A percentile compares a stretch with the other conserved stretches of the same genome.
These are phyloP conservation scores for Colletotrichum sp. DNA, from an alignment of 2,329 filamentous ascomycete species.

Conservation along the genomic window DNA sequence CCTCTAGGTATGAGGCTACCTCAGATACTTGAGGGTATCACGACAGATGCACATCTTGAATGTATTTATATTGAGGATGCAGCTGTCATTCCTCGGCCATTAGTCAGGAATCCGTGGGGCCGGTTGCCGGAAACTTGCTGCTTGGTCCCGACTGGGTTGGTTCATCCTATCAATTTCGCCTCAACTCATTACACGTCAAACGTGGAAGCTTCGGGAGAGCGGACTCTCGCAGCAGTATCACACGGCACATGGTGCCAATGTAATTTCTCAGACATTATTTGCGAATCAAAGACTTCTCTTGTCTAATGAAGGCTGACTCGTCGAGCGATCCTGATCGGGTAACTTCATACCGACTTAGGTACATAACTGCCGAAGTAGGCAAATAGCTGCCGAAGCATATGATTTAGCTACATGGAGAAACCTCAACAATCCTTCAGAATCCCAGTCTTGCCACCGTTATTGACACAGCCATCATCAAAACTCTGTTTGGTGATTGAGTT, in stretches of 20 bases:
- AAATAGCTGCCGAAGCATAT: background rate
- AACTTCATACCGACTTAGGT: background rate
- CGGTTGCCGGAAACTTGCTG: background rate
- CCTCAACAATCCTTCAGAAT: background rate
- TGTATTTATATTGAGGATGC: background rate
- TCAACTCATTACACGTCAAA: background rate
- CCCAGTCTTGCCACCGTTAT: background rate
- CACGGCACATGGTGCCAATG: accelerated
- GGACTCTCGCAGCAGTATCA: background rate
- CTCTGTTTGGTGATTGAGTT: background rate
- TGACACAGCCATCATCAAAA: background rate
- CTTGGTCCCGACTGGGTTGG: background rate
- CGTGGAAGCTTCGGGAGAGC: background rate
- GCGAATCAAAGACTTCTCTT: background rate
- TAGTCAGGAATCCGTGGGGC: background rate
- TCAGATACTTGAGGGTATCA: too few species aligned
- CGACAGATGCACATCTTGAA: background rate
- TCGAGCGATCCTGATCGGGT: background rate
- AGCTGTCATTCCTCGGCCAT: background rate
- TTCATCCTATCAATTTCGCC: background rate
- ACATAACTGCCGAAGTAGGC: background rate
- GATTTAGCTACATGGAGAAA: background rate
- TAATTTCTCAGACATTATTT: background rate
- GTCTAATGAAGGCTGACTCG: background rate
- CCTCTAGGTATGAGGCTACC: too few species aligned